phyloP scores from a whole-genome alignment of 176 grass and related monocot genomes.

The Elymus sibiricus region DNA sequence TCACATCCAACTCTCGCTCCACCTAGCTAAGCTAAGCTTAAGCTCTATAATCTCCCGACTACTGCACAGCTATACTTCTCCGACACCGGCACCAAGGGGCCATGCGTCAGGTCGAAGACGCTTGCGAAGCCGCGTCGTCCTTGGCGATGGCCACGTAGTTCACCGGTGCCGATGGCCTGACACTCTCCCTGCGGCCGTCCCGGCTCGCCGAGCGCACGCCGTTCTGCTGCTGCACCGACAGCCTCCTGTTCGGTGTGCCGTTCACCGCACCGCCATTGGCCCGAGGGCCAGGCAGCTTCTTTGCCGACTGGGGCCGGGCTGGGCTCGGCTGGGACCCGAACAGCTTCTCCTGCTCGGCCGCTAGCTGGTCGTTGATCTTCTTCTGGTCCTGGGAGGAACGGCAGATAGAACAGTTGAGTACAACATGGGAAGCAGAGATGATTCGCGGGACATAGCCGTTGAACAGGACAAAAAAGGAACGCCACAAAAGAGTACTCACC shows the following conservation, averaged over 20 bases:
- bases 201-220: constrained; percentile 43
- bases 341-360: constrained; percentile 64
- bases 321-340: constrained; percentile 65
- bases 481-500: constrained; percentile 21
- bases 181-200: constrained; percentile 60
- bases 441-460: not conserved
- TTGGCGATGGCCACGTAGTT: constrained; percentile 77
- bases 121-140: constrained; percentile 52
- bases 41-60: constrained; percentile 10
- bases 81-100: not conserved
- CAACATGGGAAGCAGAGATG: not conserved
- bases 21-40: constrained; percentile 1
- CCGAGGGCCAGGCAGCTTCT: constrained; percentile 55
- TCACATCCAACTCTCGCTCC: not conserved
- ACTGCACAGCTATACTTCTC: constrained; percentile 30
- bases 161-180: constrained; percentile 49
- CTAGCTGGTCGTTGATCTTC: constrained; percentile 73
- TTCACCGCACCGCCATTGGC: constrained; percentile 25
- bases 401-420: not conserved
- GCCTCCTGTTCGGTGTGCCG: constrained; percentile 42
- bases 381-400: constrained; percentile 70
- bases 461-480: too few species aligned
- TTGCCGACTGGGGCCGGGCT: constrained; percentile 45
- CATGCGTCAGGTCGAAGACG: constrained; percentile 25
- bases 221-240: constrained; percentile 56